phyloP scores from a whole-genome alignment of 2,329 filamentous ascomycete genomes.

The Ophiostoma novo-ulmi region DNA sequence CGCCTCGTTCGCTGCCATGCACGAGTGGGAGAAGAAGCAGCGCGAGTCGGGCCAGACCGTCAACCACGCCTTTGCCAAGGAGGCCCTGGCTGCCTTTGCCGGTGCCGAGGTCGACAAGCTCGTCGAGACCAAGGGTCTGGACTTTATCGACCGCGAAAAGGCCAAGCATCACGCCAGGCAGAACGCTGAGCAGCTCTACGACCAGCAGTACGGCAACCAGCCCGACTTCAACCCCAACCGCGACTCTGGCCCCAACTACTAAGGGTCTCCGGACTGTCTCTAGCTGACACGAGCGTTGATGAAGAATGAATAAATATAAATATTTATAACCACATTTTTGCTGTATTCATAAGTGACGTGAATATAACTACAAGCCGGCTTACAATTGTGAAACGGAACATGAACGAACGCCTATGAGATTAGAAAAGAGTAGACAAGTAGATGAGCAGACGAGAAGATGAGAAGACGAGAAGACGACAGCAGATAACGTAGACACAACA shows the following conservation, averaged over 20 bases:
- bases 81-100: constrained; percentile 65
- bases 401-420: background rate
- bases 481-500: too few species aligned
- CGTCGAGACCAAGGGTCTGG: constrained; percentile 63
- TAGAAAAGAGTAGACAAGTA: background rate
- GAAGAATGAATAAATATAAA: background rate
- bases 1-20: constrained; percentile 74
- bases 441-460: background rate
- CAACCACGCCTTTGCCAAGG: constrained; percentile 71
- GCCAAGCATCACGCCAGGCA: constrained; percentile 55
- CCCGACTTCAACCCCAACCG: constrained; percentile 50
- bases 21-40: constrained; percentile 71
- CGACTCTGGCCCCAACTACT: constrained; percentile 17
- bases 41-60: constrained; percentile 65
- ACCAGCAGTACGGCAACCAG: constrained; percentile 52
- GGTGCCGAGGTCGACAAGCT: constrained; percentile 73
- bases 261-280: background rate
- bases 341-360: background rate
- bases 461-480: background rate
- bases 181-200: constrained; percentile 56
- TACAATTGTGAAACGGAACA: too few species aligned
- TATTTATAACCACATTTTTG: background rate
- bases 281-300: background rate
- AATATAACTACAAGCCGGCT: background rate
- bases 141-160: constrained; percentile 53